Evolutionary conservation across 2,329 filamentous ascomycete species (phyloP).

Genomic region (Fusarium pseudoanthophilum): DNA sequence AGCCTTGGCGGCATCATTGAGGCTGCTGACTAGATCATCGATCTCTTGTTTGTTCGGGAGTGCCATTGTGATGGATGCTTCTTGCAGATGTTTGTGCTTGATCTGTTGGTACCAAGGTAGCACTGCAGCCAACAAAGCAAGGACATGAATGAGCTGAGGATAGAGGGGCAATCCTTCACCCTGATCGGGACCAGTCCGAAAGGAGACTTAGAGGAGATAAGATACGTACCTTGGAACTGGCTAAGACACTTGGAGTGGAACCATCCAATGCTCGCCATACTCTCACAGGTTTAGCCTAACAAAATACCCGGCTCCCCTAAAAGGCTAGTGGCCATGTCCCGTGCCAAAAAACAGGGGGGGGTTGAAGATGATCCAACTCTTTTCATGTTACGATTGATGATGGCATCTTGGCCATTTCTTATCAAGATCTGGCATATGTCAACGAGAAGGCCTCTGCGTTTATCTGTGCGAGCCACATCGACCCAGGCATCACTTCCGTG

Average conservation of each 20-base stretch:
- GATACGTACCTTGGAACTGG: no score
- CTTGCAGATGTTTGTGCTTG: neutral
- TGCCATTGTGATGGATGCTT: constrained; percentile 9
- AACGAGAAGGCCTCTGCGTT: neutral
- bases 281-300: constrained; percentile 1
- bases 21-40: constrained; percentile 31
- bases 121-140: neutral
- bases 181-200: neutral
- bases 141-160: neutral
- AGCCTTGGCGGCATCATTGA: constrained; percentile 30
- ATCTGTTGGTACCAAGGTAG: neutral
- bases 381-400: neutral
- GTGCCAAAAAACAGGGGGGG: neutral
- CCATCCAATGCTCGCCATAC: neutral
- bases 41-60: constrained; percentile 35
- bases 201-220: neutral
- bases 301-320: neutral
- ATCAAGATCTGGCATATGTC: neutral
- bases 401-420: neutral
- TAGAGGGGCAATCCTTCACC: neutral
- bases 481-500: neutral
- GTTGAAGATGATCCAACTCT: neutral
- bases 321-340: neutral
- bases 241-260: neutral
- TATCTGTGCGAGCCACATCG: neutral